Evolutionary conservation across 371 early-diverging fungal species (phyloP).

Genomic region (Parasitella parasitica): DNA sequence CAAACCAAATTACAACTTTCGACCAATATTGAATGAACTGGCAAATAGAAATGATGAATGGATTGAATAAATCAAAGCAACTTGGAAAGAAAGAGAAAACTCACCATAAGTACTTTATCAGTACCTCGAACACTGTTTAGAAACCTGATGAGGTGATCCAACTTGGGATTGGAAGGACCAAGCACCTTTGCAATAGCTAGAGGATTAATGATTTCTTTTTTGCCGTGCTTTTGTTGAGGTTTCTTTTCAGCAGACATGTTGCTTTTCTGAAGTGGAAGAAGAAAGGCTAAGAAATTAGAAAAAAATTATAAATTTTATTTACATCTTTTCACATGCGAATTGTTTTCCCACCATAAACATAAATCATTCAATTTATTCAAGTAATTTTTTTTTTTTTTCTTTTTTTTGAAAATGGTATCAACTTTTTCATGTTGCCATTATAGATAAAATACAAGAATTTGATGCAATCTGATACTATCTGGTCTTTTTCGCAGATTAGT

Average conservation of each 20-base stretch:
- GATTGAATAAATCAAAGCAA: not conserved
- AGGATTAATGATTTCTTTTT: constrained; percentile 25
- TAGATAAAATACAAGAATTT: not conserved
- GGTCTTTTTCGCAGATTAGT: not conserved
- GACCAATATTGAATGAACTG: constrained; percentile 91
- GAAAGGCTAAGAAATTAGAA: not conserved
- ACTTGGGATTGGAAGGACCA: constrained; percentile 54
- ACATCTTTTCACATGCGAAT: not conserved
- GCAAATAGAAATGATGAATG: not conserved
- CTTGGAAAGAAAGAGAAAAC: not conserved
- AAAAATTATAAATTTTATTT: not conserved
- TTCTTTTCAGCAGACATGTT: constrained; percentile 20
- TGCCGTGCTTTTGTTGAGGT: not conserved
- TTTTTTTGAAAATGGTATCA: too few species aligned
- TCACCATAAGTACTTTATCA: constrained; percentile 94
- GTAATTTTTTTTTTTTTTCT: too few species aligned
- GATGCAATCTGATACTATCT: not conserved
- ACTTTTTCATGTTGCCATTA: too few species aligned
- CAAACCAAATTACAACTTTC: constrained; percentile 82
- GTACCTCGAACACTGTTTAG: constrained; percentile 80
- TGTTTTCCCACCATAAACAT: not conserved
- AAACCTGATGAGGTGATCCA: constrained; percentile 77
- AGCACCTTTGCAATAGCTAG: constrained; percentile 46
- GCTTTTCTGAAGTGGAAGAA: not conserved
- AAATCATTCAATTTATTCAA: not conserved